phyloP scores from a whole-genome alignment of 2,329 filamentous ascomycete species.

The Aspergillus pseudoviridinutans region DNA sequence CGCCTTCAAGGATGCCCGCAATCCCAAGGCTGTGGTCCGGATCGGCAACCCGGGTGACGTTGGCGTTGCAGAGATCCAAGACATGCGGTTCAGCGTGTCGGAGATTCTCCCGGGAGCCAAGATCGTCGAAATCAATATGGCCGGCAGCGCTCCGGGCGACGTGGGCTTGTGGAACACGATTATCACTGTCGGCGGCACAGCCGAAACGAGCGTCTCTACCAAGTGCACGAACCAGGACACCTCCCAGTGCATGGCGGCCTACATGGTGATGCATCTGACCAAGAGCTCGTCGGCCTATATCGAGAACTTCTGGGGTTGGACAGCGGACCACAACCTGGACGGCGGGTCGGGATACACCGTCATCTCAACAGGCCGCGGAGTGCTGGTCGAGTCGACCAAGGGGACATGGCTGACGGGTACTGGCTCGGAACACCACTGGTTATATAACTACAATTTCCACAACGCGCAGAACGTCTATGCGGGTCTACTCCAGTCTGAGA shows the following conservation, averaged over 20 bases:
- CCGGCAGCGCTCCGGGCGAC: constrained; percentile 43
- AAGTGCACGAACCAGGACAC: constrained; percentile 35
- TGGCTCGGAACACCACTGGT: constrained; percentile 44
- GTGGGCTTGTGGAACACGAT: constrained; percentile 50
- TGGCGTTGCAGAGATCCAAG: constrained; percentile 49
- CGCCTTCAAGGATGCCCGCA: constrained; percentile 42
- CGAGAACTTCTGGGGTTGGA: constrained; percentile 53
- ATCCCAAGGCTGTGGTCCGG: constrained; percentile 48
- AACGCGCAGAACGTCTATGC: constrained; percentile 41
- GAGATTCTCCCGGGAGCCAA: constrained; percentile 44
- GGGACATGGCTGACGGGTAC: constrained; percentile 47
- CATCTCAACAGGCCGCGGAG: constrained; percentile 38
- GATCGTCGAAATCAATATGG: constrained; percentile 52
- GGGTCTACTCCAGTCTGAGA: constrained; percentile 33
- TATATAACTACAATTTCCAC: constrained; percentile 49
- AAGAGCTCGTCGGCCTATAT: constrained; percentile 48
- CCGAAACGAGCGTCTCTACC: constrained; percentile 36
- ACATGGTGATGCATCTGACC: constrained; percentile 51
- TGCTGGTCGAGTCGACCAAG: constrained; percentile 39
- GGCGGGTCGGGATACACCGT: constrained; percentile 27
- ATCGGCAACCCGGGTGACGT: constrained; percentile 51
- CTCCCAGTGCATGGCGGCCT: constrained; percentile 47
- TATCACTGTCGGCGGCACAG: constrained; percentile 47
- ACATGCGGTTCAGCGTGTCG: constrained; percentile 51
- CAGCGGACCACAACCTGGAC: constrained; percentile 48